These are phyloP conservation scores for Ceratocystis lukuohia DNA, from an alignment of 2,329 filamentous ascomycete species.

Conservation along the genomic window DNA sequence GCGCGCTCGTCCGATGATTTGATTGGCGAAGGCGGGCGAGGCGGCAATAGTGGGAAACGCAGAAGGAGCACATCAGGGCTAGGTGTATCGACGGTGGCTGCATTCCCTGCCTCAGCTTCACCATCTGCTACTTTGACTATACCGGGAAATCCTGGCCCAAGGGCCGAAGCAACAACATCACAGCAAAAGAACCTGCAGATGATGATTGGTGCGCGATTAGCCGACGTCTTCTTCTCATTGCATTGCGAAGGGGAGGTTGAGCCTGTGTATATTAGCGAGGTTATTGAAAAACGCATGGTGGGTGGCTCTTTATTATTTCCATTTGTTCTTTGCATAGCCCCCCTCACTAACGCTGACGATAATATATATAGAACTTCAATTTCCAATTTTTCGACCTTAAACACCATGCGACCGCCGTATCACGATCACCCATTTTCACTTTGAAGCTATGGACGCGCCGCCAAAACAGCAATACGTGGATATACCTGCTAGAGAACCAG, in stretches of 20 bases:
- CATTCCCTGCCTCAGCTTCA: not conserved
- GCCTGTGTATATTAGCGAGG: constrained; percentile 83
- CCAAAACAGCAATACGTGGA: constrained; percentile 38
- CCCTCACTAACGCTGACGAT: constrained; percentile 1
- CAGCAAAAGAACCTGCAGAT: constrained; percentile 60
- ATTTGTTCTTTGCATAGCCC: not conserved
- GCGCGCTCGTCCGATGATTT: constrained; percentile 40
- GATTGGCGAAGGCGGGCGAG: constrained; percentile 5
- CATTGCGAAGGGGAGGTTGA: constrained; percentile 49
- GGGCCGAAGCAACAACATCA: constrained; percentile 30
- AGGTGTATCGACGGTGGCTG: not conserved
- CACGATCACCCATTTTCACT: constrained; percentile 50
- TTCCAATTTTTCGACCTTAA: constrained; percentile 74
- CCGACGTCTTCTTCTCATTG: constrained; percentile 80
- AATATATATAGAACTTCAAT: constrained; percentile 54
- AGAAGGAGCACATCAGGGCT: constrained; percentile 46
- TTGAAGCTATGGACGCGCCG: constrained; percentile 62
- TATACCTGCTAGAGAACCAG: constrained; percentile 55
- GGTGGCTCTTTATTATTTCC: constrained; percentile 3
- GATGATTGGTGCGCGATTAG: constrained; percentile 58
- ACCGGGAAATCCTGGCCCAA: constrained; percentile 31
- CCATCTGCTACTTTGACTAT: not conserved
- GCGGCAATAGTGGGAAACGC: constrained; percentile 33
- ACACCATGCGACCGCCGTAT: constrained; percentile 46
- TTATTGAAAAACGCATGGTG: constrained; percentile 60